Evolutionary conservation across 1,284 basidiomycete genomes (phyloP), one percentile per base, ranked within the genome.

Genomic region (Trichosporon sp.): DNA sequence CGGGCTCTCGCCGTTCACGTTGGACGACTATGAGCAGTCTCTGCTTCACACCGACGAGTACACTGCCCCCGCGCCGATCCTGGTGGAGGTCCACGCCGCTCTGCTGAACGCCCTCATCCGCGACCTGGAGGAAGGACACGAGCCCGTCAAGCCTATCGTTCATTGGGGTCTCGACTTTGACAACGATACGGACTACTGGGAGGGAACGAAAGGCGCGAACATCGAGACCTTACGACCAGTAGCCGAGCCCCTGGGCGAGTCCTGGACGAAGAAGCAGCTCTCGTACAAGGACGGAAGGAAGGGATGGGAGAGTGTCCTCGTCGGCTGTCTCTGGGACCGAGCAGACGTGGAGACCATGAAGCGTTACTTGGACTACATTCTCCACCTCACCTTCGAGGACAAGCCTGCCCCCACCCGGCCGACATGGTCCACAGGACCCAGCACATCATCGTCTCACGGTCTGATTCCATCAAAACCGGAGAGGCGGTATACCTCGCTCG

Each of bases 11-110:
- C 85, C 90, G 11, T 93, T 98, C 80, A 91, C 93, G 0, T 86
- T 98, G 75, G 97, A 99, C 80, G 97, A 98, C 76, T 93, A 92
- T 78, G 94, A 96, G 78, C 88, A 90, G 70, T 91, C 94, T 0
- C 85, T 99, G 31, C 89, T 90, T 65, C 96, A 99, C 80, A 85
- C 87, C 15, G 84, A 88, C 65, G 77, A 85, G 42, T 92, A 93
- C 35, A 87, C 89, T 2, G 68, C 73, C 1, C 86, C 89, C 0
- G 95, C 93, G 75, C 78, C 87, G 35, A 85, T 99, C 53, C 86
- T 98, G 47, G 89, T 88, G 65, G 97, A 98, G 81, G 87, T 97
- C 42, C 95, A 99, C 81, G 90, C 92, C 0, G 88, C 89, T 0
- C 88, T 99, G 47, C 90, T 98, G 72, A 96, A 95, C 81, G 89